Evolutionary conservation across 371 early-diverging fungal species (phyloP).

Genomic region (Rhizopus sp.): DNA sequence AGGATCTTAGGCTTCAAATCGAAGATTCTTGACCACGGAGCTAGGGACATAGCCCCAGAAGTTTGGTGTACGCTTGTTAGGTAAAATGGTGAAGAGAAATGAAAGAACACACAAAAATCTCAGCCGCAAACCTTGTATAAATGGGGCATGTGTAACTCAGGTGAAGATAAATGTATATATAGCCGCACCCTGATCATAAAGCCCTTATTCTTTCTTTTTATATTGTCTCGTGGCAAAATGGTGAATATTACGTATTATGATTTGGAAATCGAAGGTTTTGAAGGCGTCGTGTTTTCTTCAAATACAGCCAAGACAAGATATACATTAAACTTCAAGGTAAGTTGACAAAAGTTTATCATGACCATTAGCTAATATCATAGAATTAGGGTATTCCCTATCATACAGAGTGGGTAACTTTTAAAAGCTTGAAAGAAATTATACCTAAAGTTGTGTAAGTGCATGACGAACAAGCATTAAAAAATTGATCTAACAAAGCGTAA

Average conservation of each 20-base stretch:
- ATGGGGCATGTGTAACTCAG: too few relatives aligned
- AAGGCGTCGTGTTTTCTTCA: slow-evolving; percentile 13
- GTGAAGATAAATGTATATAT: too few relatives aligned
- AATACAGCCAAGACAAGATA: slow-evolving; percentile 27
- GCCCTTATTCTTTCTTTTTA: background rate
- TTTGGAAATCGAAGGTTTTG: background rate
- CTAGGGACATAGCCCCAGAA: too few relatives aligned
- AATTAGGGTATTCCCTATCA: slow-evolving; percentile 22
- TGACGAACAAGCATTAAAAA: too few relatives aligned
- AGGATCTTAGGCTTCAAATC: too few relatives aligned
- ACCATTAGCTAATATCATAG: background rate
- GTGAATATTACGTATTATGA: background rate
- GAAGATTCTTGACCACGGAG: too few relatives aligned
- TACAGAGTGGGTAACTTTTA: slow-evolving; percentile 21
- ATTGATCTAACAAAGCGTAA: too few relatives aligned
- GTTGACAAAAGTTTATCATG: background rate
- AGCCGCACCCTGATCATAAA: background rate
- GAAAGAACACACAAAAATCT: too few relatives aligned
- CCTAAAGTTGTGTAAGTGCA: background rate
- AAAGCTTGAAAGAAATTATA: slow-evolving; percentile 7
- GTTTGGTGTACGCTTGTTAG: too few relatives aligned
- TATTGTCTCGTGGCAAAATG: background rate
- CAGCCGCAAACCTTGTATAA: too few relatives aligned
- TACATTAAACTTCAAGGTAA: slow-evolving; percentile 29
- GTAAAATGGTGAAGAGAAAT: too few relatives aligned